Base-by-base conservation (phyloP, 495 filamentous ascomycete species). In the Podospora comata region DNA sequence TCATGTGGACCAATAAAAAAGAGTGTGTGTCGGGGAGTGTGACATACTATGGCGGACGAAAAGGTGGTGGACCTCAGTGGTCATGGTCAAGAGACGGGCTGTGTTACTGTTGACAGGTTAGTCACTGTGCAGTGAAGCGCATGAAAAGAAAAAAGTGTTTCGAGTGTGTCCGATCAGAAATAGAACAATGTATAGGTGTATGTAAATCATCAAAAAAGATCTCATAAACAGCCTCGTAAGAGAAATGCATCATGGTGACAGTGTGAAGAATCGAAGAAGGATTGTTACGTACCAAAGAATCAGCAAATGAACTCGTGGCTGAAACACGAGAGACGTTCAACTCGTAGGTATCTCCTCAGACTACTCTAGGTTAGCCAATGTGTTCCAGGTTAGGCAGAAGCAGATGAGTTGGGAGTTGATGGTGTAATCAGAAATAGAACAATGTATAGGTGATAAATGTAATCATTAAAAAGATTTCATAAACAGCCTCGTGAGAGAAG, bases 401-500 rank as follows among this genome's bases (percentile, higher is more conserved):
- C 6, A 58, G 55, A 58, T 58, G 23, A 58, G 55, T 20, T 3
- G 13, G 20, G n/a, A 58, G n/a, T 58, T 19, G n/a, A 13, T 15
- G 55, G 23, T 26, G 15, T 4, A 13, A 7, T 58, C 55, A 58
- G 55, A 58, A 58, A 58, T 58, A 58, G 55, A 58, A 58, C 55
- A 58, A 58, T 58, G 55, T 58, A 58, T 58, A 58, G 62, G 69
- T 65, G 60, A 65, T 67, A 23, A 65, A 61, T 67, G 60, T 67
- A 67, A 71, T 71, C 65, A 71, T 71, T 3, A 59, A 27, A 39
- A 23, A 58, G 39, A 71, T 67, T 19, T 70, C 70, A 71, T 71
- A 68, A 71, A 71, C 70, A 71, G 70, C 70, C 70, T 71, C 70
- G 64, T 71, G 39, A 39, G 64, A 68, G 67, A 68, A 61, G 53